A percentile compares a stretch with the other conserved stretches of the same genome.
These are phyloP conservation scores for Chlamydomonas reinhardtii DNA, from an alignment of 163 green algal genomes.

Conservation along the genomic window DNA sequence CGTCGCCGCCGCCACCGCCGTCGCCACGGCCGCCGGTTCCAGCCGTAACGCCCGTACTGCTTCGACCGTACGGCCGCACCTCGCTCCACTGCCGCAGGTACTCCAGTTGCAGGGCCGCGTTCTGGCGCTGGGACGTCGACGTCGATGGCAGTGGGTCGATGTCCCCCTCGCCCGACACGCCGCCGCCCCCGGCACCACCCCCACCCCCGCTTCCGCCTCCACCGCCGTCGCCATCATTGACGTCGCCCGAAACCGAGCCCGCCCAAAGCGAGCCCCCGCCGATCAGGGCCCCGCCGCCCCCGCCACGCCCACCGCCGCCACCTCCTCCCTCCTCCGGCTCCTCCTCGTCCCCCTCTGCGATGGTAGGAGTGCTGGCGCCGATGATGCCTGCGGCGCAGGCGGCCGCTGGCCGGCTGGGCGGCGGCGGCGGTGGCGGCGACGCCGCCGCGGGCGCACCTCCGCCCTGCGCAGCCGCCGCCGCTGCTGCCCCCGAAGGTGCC, in stretches of 20 bases:
- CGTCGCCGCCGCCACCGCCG: not conserved
- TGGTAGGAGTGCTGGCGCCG: not conserved
- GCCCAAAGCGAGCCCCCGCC: too few species aligned
- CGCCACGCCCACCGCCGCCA: too few species aligned
- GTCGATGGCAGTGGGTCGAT: not conserved
- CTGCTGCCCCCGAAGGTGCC: too few species aligned
- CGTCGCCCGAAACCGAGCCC: too few species aligned
- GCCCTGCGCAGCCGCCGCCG: not conserved
- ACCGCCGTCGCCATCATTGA: not conserved
- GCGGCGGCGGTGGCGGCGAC: not conserved
- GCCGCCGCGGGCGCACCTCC: not conserved
- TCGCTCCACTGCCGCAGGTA: constrained; percentile 31
- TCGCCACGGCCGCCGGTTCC: not conserved
- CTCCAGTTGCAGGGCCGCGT: not conserved
- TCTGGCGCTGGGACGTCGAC: not conserved
- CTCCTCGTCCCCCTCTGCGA: not conserved
- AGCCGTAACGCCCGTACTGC: not conserved
- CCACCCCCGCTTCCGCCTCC: not conserved
- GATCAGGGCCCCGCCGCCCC: not conserved
- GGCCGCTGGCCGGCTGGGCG: not conserved
- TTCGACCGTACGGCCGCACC: not conserved
- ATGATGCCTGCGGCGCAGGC: not conserved
- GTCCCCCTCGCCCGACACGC: too few species aligned
- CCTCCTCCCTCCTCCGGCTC: too few species aligned
- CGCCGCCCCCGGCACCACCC: too few species aligned